These are phyloP conservation scores for Candida incommunis DNA, from an alignment of 805 yeast species.

Conservation along the genomic window DNA sequence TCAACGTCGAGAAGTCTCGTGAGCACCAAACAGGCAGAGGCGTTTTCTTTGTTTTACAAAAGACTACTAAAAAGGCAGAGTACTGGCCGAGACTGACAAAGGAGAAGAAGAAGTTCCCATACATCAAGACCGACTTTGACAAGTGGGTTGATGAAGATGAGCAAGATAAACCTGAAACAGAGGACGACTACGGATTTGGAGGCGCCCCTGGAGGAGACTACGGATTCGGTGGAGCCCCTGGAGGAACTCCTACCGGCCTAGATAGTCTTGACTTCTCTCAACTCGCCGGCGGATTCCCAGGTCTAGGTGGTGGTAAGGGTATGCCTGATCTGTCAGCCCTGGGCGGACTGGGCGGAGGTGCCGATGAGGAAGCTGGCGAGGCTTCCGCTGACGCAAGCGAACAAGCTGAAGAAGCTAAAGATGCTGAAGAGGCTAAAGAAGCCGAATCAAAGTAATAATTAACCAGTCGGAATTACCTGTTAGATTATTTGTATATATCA, in stretches of 20 bases:
- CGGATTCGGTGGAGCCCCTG: conserved; percentile 13
- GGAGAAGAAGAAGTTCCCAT: conserved; percentile 65
- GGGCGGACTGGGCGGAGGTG: conserved; percentile 10
- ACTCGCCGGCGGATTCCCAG: conserved; percentile 21
- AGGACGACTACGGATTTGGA: conserved; percentile 25
- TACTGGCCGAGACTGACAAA: conserved; percentile 94
- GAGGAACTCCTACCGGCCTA: conserved; percentile 19
- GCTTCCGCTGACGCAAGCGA: conserved; percentile 8
- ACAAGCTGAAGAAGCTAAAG: conserved; percentile 14
- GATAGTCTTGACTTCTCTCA: conserved; percentile 25
- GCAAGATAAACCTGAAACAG: conserved; percentile 54
- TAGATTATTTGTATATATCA: too few species aligned
- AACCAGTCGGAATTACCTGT: too few species aligned
- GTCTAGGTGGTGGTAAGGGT: conserved; percentile 28
- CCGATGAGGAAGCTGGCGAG: conserved; percentile 7
- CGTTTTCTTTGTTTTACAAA: conserved; percentile 49
- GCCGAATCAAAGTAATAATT: too few species aligned
- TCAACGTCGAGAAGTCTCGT: conserved; percentile 51
- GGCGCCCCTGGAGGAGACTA: conserved; percentile 14
- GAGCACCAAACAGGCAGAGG: conserved; percentile 50
- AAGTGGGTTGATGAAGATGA: conserved; percentile 99
- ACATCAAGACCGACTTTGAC: conserved; percentile 87
- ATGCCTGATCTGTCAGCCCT: conserved; percentile 14
- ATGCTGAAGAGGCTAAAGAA: conserved; percentile 14
- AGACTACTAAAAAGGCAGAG: conserved; percentile 54